Conservation (phyloP, 441 rosid species). For the Pelargonium citronellum region DNA sequence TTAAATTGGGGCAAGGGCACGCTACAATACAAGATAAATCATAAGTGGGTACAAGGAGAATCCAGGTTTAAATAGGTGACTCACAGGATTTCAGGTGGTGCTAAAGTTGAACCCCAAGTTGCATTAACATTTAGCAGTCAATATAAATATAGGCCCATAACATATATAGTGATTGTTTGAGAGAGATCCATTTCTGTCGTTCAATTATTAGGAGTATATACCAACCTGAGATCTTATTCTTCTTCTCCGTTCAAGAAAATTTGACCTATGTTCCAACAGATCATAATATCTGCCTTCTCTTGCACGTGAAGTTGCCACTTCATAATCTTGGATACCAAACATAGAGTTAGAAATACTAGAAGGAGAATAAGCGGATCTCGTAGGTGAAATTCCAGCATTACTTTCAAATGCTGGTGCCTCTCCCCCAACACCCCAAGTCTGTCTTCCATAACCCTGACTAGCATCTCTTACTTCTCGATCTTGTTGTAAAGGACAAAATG, state of each 20-base stretch:
- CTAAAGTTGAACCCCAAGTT: not conserved
- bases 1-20: not conserved
- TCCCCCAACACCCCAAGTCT: slow-evolving; percentile 28
- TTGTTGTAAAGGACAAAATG: slow-evolving; percentile 50
- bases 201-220: slow-evolving; percentile 18
- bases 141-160: not conserved
- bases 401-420: slow-evolving; percentile 35
- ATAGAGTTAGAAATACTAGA: slow-evolving; percentile 40
- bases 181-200: not conserved
- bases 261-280: slow-evolving; percentile 79
- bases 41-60: too few species aligned
- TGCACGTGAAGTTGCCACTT: slow-evolving; percentile 48
- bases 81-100: not conserved
- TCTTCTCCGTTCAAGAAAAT: slow-evolving; percentile 85
- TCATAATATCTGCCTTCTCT: slow-evolving; percentile 83
- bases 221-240: slow-evolving; percentile 94
- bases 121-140: slow-evolving; percentile 1
- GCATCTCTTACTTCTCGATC: slow-evolving; percentile 47
- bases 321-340: slow-evolving; percentile 49
- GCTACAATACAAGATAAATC: not conserved
- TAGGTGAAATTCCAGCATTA: slow-evolving; percentile 27
- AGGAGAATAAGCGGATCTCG: slow-evolving; percentile 41
- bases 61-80: not conserved
- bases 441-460: slow-evolving; percentile 35
- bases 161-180: not conserved